A percentile compares a stretch with the other conserved stretches of the same genome.
Evolutionary conservation across 176 grass and related monocot species (phyloP).

Genomic region (Microstegium vimineum): DNA sequence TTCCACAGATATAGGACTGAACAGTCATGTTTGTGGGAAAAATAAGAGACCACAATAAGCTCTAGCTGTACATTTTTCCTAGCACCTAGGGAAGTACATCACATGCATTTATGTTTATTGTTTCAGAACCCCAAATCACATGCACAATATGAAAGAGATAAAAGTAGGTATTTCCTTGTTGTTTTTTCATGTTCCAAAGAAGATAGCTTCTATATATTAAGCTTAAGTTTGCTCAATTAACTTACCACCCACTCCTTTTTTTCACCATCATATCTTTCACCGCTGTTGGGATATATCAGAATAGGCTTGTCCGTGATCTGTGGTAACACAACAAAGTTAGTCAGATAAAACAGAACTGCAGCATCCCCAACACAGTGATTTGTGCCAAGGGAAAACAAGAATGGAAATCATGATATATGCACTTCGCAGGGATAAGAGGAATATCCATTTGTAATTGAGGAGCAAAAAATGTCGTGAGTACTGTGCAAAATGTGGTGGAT

Average conservation of each 20-base stretch:
- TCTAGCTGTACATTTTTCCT: not conserved
- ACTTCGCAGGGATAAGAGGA: not conserved
- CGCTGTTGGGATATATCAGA: constrained; percentile 91
- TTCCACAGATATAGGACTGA: not conserved
- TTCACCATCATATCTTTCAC: constrained; percentile 72
- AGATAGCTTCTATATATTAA: not conserved
- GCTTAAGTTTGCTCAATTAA: not conserved
- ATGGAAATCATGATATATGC: not conserved
- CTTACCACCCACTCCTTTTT: constrained; percentile 97
- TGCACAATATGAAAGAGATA: not conserved
- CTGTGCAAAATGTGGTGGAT: not conserved
- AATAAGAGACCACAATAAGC: not conserved
- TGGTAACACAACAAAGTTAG: not conserved
- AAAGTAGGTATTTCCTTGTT: constrained; percentile 18
- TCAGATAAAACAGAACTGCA: not conserved
- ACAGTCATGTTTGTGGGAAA: not conserved
- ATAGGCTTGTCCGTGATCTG: constrained; percentile 91
- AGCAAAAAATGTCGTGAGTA: not conserved
- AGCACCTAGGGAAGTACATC: not conserved
- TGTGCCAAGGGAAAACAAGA: not conserved
- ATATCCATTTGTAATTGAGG: not conserved
- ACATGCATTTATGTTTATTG: not conserved
- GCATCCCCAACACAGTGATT: not conserved
- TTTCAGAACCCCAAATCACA: constrained; percentile 6
- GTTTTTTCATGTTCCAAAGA: not conserved